Conservation (phyloP, 257 asterid genomes). For the Solanum lycopersicoides region DNA sequence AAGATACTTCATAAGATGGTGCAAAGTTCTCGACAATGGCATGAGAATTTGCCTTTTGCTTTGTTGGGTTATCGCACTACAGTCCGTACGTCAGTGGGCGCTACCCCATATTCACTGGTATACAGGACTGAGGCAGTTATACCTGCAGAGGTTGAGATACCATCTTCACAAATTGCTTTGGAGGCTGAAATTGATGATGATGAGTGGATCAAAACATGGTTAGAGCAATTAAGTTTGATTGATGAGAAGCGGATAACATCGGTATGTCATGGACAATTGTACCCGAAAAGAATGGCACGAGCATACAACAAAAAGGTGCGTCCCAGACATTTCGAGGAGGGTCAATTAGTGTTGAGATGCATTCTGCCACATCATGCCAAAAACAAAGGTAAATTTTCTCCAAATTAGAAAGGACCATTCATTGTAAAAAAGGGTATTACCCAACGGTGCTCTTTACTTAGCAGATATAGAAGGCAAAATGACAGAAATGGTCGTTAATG, state of each 20-base stretch:
- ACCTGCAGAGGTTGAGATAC: background rate
- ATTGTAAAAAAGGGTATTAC: too few species aligned
- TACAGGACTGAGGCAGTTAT: background rate
- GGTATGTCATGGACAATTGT: background rate
- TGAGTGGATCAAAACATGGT: too few species aligned
- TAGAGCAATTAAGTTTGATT: too few species aligned
- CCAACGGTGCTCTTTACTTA: background rate
- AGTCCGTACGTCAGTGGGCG: background rate
- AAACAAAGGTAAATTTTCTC: background rate
- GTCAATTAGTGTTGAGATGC: background rate
- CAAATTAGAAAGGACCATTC: background rate
- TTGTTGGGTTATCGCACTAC: background rate
- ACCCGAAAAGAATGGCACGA: background rate
- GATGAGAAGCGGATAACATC: background rate
- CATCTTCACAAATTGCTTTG: too few species aligned
- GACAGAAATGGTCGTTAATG: background rate
- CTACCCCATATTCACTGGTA: too few species aligned
- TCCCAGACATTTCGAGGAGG: background rate
- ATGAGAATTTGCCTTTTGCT: too few species aligned
- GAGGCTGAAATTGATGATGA: background rate
- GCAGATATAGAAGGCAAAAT: background rate
- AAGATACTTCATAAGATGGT: too few species aligned
- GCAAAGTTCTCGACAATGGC: background rate
- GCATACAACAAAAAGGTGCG: background rate
- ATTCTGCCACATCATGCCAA: background rate